Evolutionary conservation across 495 filamentous ascomycete species (phyloP).

Genomic region (Alectoria sarmentosa): DNA sequence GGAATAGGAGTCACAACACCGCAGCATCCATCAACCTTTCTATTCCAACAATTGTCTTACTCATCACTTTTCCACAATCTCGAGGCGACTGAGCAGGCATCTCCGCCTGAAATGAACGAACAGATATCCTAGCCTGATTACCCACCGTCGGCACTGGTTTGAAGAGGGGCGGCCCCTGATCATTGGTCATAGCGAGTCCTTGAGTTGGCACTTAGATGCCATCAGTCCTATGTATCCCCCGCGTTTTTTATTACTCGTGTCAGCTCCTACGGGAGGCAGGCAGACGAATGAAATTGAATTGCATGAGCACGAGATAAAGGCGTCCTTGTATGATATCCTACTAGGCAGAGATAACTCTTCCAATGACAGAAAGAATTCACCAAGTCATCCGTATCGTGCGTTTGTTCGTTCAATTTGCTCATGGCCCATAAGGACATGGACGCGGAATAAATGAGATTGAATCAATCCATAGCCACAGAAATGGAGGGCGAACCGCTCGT

Average conservation of each 20-base stretch:
- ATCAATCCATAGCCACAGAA: too few relatives aligned
- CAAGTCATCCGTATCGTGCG: background rate
- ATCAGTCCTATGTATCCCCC: background rate
- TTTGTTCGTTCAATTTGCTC: too few relatives aligned
- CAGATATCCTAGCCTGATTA: background rate
- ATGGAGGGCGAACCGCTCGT: too few relatives aligned
- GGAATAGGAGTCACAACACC: background rate
- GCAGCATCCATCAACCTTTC: slow-evolving; percentile 1
- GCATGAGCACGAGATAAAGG: background rate
- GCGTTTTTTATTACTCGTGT: background rate
- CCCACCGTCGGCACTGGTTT: slow-evolving; percentile 1
- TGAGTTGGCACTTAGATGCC: slow-evolving; percentile 7
- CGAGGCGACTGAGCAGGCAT: slow-evolving; percentile 8
- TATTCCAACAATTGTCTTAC: background rate
- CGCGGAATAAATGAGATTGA: too few relatives aligned
- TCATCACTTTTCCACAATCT: background rate
- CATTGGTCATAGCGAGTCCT: slow-evolving; percentile 6
- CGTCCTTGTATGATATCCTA: slow-evolving; percentile 4
- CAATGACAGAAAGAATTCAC: background rate
- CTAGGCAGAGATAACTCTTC: background rate
- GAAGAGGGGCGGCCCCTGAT: background rate
- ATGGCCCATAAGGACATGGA: too few relatives aligned
- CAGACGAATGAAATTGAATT: background rate
- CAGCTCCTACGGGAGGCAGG: background rate
- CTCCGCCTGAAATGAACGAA: slow-evolving; percentile 3